Evolutionary conservation across 2,329 filamentous ascomycete species (phyloP), one percentile per base, ranked within the genome.

Genomic region (Ceratocystis albifundus): DNA sequence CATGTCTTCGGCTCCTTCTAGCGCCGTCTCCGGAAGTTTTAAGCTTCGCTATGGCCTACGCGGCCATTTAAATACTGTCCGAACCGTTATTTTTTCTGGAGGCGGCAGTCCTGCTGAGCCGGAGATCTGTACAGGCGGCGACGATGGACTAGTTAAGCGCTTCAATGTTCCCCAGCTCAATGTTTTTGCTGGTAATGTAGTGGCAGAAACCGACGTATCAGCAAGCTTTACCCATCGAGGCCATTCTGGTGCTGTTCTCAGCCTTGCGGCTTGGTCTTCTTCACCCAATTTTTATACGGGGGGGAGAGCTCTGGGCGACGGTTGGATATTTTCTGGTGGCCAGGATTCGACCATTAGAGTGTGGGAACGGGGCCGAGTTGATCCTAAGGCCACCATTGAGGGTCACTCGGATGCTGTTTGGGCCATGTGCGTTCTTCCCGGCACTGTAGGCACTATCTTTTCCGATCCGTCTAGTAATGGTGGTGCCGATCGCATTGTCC

Each of bases 261-360:
- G 85, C 55, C 78, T 99, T 30, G 87, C 93, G 0, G 88, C 93
- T 2, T 96, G 90, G 81, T 91, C 90, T 1, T 87, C 90, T 1
- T 87, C 90, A 1, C 89, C 89, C 30, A 94, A 89, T 72, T 96
- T 96, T 74, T 88, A 90, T 6, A 95, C 90, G 20, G 90, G 92
- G 45, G 91, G 92, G 5, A 85, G 92, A 69, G 90, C 89, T 6
- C 85, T 88, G 71, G 93, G 93, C 41, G 94, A 97, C 71, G 94
- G 94, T 32, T 99, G 94, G 94, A 92, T 99, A 70, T 99, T 99
- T 76, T 97, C 93, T 4, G 94, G 94, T 68, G 94, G 94, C 3
- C 91, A 96, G 74, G 94, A 99, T 75, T 86, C 89, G 20, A 96
- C 90, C 5, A 86, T 99, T 46, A 85, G 92, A 36, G 91, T 99